Base-by-base conservation (phyloP, 2,329 filamentous ascomycete species). In the Aspergillus proliferans region DNA sequence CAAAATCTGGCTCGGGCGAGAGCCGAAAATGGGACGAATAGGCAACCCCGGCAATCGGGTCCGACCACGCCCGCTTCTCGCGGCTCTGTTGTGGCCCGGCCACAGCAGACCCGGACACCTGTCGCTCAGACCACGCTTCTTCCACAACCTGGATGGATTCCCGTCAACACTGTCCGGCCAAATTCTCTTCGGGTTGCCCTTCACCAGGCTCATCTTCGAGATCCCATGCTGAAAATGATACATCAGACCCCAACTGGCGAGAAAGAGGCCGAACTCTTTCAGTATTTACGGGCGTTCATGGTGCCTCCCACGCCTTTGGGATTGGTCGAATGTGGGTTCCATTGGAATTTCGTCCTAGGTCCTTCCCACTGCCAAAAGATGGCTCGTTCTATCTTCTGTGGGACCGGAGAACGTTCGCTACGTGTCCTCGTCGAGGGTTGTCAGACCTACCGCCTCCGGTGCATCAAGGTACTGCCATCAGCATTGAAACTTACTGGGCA, bases 401-500 rank as follows among this genome's bases (percentile, higher is more conserved):
- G 43, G 6, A 43, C 47, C 10, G 52, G 70, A 2, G 53, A 64
- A 39, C 62, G 64, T 5, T 44, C 51, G 19, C 58, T 47, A 39
- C 69, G 65, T 47, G 53, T 44, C 22, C 74, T 71, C 58, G 70
- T 65, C 15, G 71, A 81, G 50, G 79, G 80, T 4, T 82, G 79
- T 45, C 67, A 79, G 4, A 77, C 82, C 33, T 84, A 85, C 60
- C 85, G 89, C 14, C 60, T 95, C 19, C 84, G 88, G 8, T 86
- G 86, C 60, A 80, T 85, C 58, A 71, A 73, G 49, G 65, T 74
- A 50, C 53, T 62, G 4, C 51, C 58, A 4, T 49, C 65, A 0
- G 49, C 58, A 14, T 57, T 56, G 8, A 65, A 63, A 43, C 53
- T 73, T 1, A 54, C 64, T 3, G 74, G 82, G 36, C 62, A 72